These are phyloP conservation scores for Candida orba DNA, from an alignment of 805 yeast species.

Conservation along the genomic window DNA sequence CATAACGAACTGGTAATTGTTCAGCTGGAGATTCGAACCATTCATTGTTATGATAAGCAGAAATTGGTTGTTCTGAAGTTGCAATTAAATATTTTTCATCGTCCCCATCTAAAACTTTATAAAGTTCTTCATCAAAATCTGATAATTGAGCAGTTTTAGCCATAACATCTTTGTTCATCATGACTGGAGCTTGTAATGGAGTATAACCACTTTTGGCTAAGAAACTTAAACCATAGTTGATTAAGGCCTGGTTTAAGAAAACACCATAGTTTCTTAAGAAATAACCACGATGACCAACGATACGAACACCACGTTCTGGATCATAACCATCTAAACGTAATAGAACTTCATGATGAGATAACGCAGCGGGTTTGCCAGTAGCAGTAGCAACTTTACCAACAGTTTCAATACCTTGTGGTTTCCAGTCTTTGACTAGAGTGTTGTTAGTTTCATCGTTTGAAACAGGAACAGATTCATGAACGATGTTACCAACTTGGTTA, in stretches of 20 bases:
- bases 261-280: slow-evolving; percentile 94
- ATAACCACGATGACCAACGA: slow-evolving; percentile 98
- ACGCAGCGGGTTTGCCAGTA: slow-evolving; percentile 64
- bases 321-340: slow-evolving; percentile 95
- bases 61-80: slow-evolving; percentile 97
- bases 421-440: slow-evolving; percentile 81
- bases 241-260: slow-evolving; percentile 94
- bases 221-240: slow-evolving; percentile 89
- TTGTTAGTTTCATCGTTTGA: slow-evolving; percentile 89
- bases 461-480: slow-evolving; percentile 84
- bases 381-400: slow-evolving; percentile 66
- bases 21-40: slow-evolving; percentile 98
- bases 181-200: slow-evolving; percentile 96
- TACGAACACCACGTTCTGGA: slow-evolving; percentile 96
- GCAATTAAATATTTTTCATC: slow-evolving; percentile 98
- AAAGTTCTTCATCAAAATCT: slow-evolving; percentile 95
- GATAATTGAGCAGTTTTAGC: slow-evolving; percentile 98
- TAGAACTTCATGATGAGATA: slow-evolving; percentile 93
- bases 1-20: slow-evolving; percentile 94
- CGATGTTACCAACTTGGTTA: slow-evolving; percentile 86
- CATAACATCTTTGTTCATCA: slow-evolving; percentile 99
- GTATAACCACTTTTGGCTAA: slow-evolving; percentile 71
- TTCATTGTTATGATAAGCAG: slow-evolving; percentile 94
- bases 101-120: slow-evolving; percentile 93
- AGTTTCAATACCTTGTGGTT: slow-evolving; percentile 59